Percentiles rank a stretch among this genome's conserved stretches.
These are phyloP conservation scores for Opeltia flavorubescens DNA, from an alignment of 495 filamentous ascomycete genomes.

Conservation along the genomic window DNA sequence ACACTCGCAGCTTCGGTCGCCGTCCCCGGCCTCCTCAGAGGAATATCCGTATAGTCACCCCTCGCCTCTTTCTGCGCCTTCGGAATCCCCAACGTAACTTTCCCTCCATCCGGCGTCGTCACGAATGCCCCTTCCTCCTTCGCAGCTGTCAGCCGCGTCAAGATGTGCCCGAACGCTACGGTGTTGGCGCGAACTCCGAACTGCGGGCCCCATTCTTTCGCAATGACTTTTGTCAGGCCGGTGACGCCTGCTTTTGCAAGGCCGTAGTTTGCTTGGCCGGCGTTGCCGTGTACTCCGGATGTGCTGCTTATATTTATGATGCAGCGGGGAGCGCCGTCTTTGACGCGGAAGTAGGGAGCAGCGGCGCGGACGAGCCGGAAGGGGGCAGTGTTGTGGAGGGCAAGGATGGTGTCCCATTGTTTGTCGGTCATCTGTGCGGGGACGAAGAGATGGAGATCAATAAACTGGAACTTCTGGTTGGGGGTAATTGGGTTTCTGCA, in stretches of 20 bases:
- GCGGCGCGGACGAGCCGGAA: conserved; percentile 70
- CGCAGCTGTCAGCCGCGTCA: conserved; percentile 60
- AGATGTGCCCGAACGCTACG: conserved; percentile 66
- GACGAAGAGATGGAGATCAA: background rate
- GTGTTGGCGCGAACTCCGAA: conserved; percentile 79
- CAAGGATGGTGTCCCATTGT: conserved; percentile 78
- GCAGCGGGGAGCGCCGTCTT: conserved; percentile 61
- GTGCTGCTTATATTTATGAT: conserved; percentile 75
- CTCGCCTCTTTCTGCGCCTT: conserved; percentile 31
- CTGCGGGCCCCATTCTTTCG: conserved; percentile 80
- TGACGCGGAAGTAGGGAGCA: conserved; percentile 74
- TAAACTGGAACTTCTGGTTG: conserved; percentile 3
- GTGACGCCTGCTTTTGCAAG: conserved; percentile 69
- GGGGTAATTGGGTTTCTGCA: conserved; percentile 1
- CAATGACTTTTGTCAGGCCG: conserved; percentile 72
- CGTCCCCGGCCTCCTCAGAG: conserved; percentile 57
- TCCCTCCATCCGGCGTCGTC: conserved; percentile 58
- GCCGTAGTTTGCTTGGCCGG: conserved; percentile 75
- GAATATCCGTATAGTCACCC: conserved; percentile 50
- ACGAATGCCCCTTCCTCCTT: conserved; percentile 73
- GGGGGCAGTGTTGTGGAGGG: conserved; percentile 66
- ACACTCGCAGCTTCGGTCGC: conserved; percentile 65
- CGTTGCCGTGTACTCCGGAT: conserved; percentile 68
- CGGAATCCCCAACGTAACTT: conserved; percentile 67
- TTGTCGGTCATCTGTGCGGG: conserved; percentile 60